Evolutionary conservation across 768 basidiomycete genomes (phyloP).

Genomic region (Melanogaster broomeanus): DNA sequence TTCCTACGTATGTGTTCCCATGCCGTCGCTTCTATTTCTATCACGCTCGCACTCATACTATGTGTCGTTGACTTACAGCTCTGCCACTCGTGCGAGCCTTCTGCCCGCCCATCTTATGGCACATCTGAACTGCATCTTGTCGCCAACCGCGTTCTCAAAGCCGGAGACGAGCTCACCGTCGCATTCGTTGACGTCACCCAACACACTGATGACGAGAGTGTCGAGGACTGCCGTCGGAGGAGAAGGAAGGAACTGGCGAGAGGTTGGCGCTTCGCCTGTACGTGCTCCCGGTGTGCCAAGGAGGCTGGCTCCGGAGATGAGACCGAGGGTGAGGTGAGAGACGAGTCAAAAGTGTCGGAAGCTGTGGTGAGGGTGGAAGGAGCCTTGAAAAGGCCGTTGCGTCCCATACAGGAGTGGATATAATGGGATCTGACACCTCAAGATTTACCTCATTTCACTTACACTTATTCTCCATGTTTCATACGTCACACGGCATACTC

Average conservation of each 20-base stretch:
- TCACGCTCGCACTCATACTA: not conserved
- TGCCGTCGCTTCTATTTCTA: not conserved
- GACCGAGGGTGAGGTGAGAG: constrained; percentile 40
- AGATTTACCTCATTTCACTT: not conserved
- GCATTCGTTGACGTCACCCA: constrained; percentile 73
- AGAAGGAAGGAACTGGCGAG: constrained; percentile 73
- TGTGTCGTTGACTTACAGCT: constrained; percentile 37
- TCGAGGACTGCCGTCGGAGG: constrained; percentile 57
- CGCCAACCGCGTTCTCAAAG: constrained; percentile 64
- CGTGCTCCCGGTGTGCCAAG: constrained; percentile 61
- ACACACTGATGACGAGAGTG: constrained; percentile 52
- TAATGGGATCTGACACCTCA: not conserved
- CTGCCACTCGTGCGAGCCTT: constrained; percentile 74
- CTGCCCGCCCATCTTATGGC: constrained; percentile 64
- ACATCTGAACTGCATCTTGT: constrained; percentile 72
- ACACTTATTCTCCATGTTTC: not conserved
- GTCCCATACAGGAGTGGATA: not conserved
- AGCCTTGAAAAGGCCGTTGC: constrained; percentile 10
- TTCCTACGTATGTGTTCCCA: constrained; percentile 53
- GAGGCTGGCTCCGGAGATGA: constrained; percentile 44
- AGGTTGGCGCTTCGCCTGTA: constrained; percentile 82
- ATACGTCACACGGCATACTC: not conserved
- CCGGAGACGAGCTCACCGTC: constrained; percentile 75
- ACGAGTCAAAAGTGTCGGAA: constrained; percentile 52
- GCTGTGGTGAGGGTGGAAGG: constrained; percentile 34